These are phyloP conservation scores for Fonsecaea monophora DNA, from an alignment of 2,329 filamentous ascomycete genomes.

Conservation along the genomic window DNA sequence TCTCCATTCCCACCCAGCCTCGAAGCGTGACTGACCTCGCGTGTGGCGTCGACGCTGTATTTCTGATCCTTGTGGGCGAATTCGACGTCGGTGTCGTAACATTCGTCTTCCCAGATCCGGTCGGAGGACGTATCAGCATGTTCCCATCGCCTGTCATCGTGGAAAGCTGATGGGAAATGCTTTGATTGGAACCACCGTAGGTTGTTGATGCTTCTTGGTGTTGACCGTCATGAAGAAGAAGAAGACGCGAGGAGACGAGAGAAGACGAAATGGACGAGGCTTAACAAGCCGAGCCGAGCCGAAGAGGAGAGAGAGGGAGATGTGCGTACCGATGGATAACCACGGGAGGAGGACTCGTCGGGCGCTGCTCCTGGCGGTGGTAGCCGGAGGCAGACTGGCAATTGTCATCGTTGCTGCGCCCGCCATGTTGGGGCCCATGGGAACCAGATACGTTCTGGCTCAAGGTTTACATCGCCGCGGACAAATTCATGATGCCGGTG, in stretches of 20 bases:
- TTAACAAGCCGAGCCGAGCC: too few species aligned
- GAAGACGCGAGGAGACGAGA: too few species aligned
- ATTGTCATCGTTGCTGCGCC: conserved; percentile 18
- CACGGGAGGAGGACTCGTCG: conserved; percentile 10
- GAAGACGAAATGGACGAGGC: too few species aligned
- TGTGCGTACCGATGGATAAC: background rate
- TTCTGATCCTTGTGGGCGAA: too few species aligned
- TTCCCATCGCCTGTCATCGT: conserved; percentile 96
- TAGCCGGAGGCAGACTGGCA: conserved; percentile 24
- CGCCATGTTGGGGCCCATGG: conserved; percentile 24
- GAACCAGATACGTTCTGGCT: conserved; percentile 19
- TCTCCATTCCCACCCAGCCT: too few species aligned
- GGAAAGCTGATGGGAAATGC: conserved; percentile 88
- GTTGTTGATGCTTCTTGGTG: conserved; percentile 19
- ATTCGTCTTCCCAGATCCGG: conserved; percentile 97
- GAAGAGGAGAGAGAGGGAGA: too few species aligned
- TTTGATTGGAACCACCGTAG: conserved; percentile 58
- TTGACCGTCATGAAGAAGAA: conserved; percentile 9
- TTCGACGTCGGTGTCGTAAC: conserved; percentile 83
- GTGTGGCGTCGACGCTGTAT: too few species aligned
- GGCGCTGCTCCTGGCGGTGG: conserved; percentile 17
- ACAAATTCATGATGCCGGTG: background rate
- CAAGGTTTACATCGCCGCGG: conserved; percentile 15
- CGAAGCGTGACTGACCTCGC: too few species aligned
- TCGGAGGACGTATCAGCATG: conserved; percentile 96